Evolutionary conservation across 148 eudicot genomes (phyloP).

Genomic region (Hydrangea macrophylla): DNA sequence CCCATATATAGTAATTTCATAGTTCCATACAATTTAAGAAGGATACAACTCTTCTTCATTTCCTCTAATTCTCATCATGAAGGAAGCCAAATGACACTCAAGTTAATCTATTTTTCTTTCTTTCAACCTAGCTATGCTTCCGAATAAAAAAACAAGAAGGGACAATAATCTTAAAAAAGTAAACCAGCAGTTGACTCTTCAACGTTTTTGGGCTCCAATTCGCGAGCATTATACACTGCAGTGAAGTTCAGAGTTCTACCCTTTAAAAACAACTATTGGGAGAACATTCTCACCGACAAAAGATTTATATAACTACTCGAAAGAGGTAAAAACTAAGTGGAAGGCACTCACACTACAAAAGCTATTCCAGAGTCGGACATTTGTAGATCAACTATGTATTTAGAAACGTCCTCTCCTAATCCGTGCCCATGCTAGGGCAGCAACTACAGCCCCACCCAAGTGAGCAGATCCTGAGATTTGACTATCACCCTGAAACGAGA

Average conservation of each 20-base stretch:
- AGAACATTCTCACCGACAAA: background rate
- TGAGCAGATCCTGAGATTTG: conserved; percentile 75
- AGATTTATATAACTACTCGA: background rate
- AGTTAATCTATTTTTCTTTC: too few relatives aligned
- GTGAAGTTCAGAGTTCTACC: background rate
- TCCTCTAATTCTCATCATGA: too few relatives aligned
- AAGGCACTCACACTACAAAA: background rate
- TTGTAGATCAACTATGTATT: background rate
- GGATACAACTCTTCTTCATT: too few relatives aligned
- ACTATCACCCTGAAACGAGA: conserved; percentile 57
- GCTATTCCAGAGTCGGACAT: background rate
- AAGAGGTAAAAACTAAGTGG: background rate
- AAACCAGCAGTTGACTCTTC: background rate
- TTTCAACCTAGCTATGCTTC: too few relatives aligned
- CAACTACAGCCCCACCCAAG: conserved; percentile 81
- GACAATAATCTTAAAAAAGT: too few relatives aligned
- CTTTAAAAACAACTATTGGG: background rate
- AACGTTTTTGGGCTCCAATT: background rate
- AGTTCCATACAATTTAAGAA: too few relatives aligned
- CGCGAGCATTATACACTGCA: background rate
- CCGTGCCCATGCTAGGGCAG: conserved; percentile 60
- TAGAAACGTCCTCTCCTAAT: conserved; percentile 45
- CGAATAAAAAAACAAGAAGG: too few relatives aligned
- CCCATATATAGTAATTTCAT: too few relatives aligned
- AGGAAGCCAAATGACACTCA: too few relatives aligned